Evolutionary conservation across 2,329 filamentous ascomycete species (phyloP).

Genomic region (Fusarium beomiforme): DNA sequence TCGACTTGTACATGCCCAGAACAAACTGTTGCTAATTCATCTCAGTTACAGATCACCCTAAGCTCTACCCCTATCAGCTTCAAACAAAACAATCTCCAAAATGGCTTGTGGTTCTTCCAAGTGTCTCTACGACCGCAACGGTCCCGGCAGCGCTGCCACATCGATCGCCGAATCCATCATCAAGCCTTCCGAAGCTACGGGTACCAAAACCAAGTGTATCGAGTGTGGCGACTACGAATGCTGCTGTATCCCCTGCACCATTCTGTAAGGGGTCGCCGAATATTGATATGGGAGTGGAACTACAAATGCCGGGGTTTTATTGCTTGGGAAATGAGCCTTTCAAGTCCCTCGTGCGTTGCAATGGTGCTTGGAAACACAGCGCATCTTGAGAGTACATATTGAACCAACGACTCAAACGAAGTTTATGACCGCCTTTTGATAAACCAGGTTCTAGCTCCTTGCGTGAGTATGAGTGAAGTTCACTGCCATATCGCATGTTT

Average conservation of each 20-base stretch:
- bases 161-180: constrained; percentile 61
- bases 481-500: not conserved
- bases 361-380: not conserved
- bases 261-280: constrained; percentile 53
- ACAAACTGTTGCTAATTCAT: constrained; percentile 4
- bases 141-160: constrained; percentile 59
- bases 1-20: not conserved
- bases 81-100: constrained; percentile 1
- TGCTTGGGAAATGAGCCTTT: constrained; percentile 8
- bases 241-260: constrained; percentile 65
- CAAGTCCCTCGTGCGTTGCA: constrained; percentile 7
- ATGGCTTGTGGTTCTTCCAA: constrained; percentile 41
- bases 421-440: constrained; percentile 5
- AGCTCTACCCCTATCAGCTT: not conserved
- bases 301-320: not conserved
- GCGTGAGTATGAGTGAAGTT: not conserved
- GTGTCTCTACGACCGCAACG: constrained; percentile 49
- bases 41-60: constrained; percentile 1
- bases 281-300: not conserved
- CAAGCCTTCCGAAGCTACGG: constrained; percentile 59
- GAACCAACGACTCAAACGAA: not conserved
- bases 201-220: constrained; percentile 43
- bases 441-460: not conserved
- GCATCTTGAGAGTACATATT: constrained; percentile 12
- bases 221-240: constrained; percentile 52